Percentiles rank a stretch among this genome's conserved stretches.
phyloP scores from a whole-genome alignment of 192 early-diverging fungal genomes.

The Podila epicladia region DNA sequence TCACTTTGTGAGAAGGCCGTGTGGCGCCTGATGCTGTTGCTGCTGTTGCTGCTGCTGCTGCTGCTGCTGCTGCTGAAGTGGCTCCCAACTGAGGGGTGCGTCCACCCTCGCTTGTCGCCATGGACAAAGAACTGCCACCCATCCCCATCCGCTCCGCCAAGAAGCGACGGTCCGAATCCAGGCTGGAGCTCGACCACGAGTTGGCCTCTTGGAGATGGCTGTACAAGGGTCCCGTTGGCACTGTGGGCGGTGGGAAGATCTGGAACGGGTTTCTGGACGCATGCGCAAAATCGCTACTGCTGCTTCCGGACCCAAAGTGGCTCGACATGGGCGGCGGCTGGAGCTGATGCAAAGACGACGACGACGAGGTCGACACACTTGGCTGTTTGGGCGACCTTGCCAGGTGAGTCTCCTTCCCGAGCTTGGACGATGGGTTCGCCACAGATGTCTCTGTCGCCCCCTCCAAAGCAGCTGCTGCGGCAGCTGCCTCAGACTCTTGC shows the following conservation, averaged over 20 bases:
- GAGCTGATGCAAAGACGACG: not conserved
- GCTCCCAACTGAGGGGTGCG: too few relatives aligned
- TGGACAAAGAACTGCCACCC: not conserved
- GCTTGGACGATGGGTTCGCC: too few relatives aligned
- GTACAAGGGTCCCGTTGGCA: not conserved
- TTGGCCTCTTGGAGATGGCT: constrained; percentile 1
- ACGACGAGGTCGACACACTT: too few relatives aligned
- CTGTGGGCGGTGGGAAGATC: not conserved
- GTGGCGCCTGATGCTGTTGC: not conserved
- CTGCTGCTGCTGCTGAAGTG: not conserved
- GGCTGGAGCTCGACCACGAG: not conserved
- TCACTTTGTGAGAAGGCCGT: constrained; percentile 7
- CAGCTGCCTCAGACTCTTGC: constrained; percentile 33
- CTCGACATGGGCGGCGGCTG: not conserved
- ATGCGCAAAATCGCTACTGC: not conserved
- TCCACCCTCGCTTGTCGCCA: not conserved
- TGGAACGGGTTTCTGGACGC: not conserved
- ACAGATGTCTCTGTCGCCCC: not conserved
- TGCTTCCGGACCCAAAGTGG: not conserved
- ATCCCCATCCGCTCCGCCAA: too few relatives aligned
- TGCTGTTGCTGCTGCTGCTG: not conserved
- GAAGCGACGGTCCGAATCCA: not conserved
- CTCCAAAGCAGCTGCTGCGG: not conserved
- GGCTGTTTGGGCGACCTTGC: too few relatives aligned
- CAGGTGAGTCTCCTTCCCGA: too few relatives aligned